phyloP scores from a whole-genome alignment of 2,329 filamentous ascomycete genomes.

The Trichoderma sp. region DNA sequence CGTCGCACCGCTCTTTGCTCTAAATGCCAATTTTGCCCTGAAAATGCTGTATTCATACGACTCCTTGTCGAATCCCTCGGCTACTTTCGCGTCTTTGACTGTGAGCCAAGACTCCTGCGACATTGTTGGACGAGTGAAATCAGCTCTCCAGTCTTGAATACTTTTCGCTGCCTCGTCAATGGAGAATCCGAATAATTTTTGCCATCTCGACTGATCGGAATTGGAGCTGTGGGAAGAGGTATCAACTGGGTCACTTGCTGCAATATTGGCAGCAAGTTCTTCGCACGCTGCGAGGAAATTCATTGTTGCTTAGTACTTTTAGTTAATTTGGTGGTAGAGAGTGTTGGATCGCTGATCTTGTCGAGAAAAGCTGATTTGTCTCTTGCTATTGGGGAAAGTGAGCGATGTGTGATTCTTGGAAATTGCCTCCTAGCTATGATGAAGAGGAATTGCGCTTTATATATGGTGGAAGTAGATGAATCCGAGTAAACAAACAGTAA shows the following conservation, averaged over 20 bases:
- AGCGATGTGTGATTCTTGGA: not conserved
- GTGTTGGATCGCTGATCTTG: not conserved
- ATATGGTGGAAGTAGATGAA: not conserved
- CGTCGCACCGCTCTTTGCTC: not conserved
- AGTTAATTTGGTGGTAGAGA: not conserved
- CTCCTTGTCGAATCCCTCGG: not conserved
- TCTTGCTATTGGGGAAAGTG: not conserved
- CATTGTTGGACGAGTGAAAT: not conserved
- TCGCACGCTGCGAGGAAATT: not conserved
- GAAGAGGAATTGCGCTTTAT: not conserved
- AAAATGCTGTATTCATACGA: not conserved
- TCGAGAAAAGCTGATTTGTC: not conserved
- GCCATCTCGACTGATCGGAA: not conserved
- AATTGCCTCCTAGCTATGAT: not conserved
- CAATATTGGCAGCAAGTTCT: not conserved
- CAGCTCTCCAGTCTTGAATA: not conserved
- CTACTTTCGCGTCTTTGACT: not conserved
- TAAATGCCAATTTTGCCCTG: not conserved
- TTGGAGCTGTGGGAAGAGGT: not conserved
- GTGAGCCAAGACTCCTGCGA: not conserved
- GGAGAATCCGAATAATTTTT: not conserved
- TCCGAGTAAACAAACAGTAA: not conserved
- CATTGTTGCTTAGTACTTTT: not conserved
- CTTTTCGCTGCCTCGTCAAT: not conserved
- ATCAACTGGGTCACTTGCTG: not conserved